Evolutionary conservation across 352 stramenopile species (phyloP).

Genomic region (Pythium monospermum): DNA sequence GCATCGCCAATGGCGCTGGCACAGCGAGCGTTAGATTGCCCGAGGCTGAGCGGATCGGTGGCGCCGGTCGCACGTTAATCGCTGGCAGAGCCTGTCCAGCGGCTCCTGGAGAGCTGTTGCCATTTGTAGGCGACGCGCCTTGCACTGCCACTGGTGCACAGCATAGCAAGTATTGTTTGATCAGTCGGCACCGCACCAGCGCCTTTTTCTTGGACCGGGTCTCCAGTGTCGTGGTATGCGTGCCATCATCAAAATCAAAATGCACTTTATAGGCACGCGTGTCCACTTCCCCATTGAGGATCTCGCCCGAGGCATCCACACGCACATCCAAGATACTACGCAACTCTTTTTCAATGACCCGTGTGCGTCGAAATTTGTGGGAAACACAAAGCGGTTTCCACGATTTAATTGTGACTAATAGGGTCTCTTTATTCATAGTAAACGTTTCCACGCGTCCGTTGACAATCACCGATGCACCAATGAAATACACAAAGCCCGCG

Average conservation of each 20-base stretch:
- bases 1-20: constrained; percentile 7
- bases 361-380: constrained; percentile 28
- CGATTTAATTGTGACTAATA: constrained; percentile 33
- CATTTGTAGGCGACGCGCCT: too few species aligned
- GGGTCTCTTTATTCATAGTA: constrained; percentile 45
- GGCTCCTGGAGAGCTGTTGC: too few species aligned
- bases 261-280: constrained; percentile 66
- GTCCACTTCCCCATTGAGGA: constrained; percentile 59
- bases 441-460: constrained; percentile 63
- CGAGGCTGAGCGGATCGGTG: constrained; percentile 9
- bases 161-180: constrained; percentile 46
- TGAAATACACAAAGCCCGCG: constrained; percentile 40
- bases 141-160: constrained; percentile 10
- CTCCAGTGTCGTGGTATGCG: constrained; percentile 46
- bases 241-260: constrained; percentile 67
- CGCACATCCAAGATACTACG: constrained; percentile 54
- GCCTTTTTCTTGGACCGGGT: constrained; percentile 56
- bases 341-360: constrained; percentile 46
- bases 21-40: constrained; percentile 16
- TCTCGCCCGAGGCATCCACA: constrained; percentile 52
- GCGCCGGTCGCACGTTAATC: too few species aligned
- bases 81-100: too few species aligned
- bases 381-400: constrained; percentile 46
- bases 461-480: constrained; percentile 33
- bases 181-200: constrained; percentile 40